Percentiles rank a stretch among this genome's conserved stretches.
These are phyloP conservation scores for Vickermania spadyakhi DNA, from an alignment of 208 protist genomes.

Conservation along the genomic window DNA sequence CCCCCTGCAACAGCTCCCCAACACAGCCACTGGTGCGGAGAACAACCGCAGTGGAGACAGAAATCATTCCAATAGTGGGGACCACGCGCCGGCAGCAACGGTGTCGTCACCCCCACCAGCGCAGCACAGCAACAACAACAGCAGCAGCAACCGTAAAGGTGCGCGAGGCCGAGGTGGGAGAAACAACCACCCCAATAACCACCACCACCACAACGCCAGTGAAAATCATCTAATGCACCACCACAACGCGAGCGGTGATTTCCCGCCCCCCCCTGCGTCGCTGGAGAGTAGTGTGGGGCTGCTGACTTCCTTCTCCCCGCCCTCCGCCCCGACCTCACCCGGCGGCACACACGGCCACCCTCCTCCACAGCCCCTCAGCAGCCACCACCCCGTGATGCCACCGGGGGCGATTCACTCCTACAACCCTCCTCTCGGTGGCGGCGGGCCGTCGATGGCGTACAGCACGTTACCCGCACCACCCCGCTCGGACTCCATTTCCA, in stretches of 20 bases:
- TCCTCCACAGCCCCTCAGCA: conserved; percentile 1
- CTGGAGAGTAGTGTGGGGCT: too few relatives aligned
- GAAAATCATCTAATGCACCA: not conserved
- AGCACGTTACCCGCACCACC: not conserved
- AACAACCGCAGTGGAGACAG: too few relatives aligned
- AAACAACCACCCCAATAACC: conserved; percentile 11
- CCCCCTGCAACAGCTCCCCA: too few relatives aligned
- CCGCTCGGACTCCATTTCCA: not conserved
- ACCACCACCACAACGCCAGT: not conserved
- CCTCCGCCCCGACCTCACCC: not conserved
- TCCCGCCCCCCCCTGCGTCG: too few relatives aligned
- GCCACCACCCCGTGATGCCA: not conserved
- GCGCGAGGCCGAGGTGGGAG: conserved; percentile 6
- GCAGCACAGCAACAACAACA: conserved; percentile 8
- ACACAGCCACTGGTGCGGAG: too few relatives aligned
- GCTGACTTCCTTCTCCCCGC: not conserved
- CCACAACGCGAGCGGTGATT: too few relatives aligned
- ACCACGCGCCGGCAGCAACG: too few relatives aligned
- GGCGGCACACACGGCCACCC: not conserved
- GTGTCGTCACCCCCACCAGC: not conserved
- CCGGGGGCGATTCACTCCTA: not conserved
- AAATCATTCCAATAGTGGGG: too few relatives aligned
- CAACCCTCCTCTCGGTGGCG: not conserved
- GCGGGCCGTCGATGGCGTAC: not conserved
- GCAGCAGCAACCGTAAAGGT: conserved; percentile 10